Evolutionary conservation across 1,284 basidiomycete genomes (phyloP), one percentile per base, ranked within the genome.

Genomic region (Ceratobasidium papillatum): DNA sequence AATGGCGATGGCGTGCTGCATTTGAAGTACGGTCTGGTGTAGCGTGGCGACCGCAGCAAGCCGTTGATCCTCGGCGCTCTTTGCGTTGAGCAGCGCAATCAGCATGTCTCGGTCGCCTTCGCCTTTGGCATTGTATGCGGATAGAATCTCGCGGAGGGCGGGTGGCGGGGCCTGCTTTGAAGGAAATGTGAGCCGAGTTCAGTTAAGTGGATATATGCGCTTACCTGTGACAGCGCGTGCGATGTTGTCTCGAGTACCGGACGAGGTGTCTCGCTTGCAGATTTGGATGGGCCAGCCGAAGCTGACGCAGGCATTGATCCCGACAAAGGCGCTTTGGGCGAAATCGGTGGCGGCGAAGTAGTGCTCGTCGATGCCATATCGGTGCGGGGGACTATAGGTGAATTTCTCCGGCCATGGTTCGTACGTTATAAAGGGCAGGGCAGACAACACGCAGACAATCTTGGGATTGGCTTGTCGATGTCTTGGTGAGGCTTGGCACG

Each of bases 61-160:
- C 68, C 92, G 89, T 45, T 96, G 92, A 81, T 96, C 94, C 81
- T 96, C 94, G 30, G 94, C 91, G 76, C 90, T 88, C 84, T 96
- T 96, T 80, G 94, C 94, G 77, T 91, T 93, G 69, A 96, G 85
- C 86, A 96, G 93, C 78, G 93, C 89, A 62, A 96, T 86, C 32
- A 96, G 86, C 88, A 96, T 91, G 71, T 95, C 94, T 49, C 94
- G 87, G 85, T 96, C 94, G 62, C 94, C 94, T 78, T 95, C 93
- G 75, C 94, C 94, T 79, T 90, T 92, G 49, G 88, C 83, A 76
- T 88, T 87, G 84, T 95, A 96, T n/a, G 94, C 94, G 61, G 87
- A 86, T 34, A 96, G 88, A 54, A 96, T 95, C 79, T 94, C 93
- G 64, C 91, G 88, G 58, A 96, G 85, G 76, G 85, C 90, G 0